Evolutionary conservation across 345 rosid species (phyloP).

Genomic region (Physaria fendleri): DNA sequence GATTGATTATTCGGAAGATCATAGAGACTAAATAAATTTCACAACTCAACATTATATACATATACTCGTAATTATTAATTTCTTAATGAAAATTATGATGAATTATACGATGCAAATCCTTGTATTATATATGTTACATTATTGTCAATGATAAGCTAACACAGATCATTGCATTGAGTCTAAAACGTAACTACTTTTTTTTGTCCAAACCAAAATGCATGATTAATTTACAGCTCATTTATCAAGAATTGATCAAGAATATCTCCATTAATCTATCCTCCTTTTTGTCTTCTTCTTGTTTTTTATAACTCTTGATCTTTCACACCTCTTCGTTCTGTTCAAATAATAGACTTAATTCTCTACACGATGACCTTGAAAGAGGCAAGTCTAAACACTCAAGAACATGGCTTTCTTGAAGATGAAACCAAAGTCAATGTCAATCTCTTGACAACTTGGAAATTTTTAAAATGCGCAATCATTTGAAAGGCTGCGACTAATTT

Average conservation of each 20-base stretch:
- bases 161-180: background rate
- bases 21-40: background rate
- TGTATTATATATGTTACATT: background rate
- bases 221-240: constrained; percentile 7
- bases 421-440: constrained; percentile 28
- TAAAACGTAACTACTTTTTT: background rate
- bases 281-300: constrained; percentile 11
- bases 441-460: background rate
- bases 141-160: background rate
- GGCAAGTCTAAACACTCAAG: constrained; percentile 3
- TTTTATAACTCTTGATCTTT: background rate
- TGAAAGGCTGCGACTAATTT: constrained; percentile 20
- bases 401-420: constrained; percentile 22
- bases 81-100: no score
- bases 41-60: background rate
- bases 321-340: background rate
- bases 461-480: constrained; percentile 21
- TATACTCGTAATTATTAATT: no score
- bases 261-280: background rate
- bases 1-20: background rate
- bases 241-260: background rate
- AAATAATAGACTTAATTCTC: background rate
- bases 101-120: background rate
- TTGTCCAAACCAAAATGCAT: constrained; percentile 3
- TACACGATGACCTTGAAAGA: constrained; percentile 15